These are phyloP conservation scores for Huntiella abstrusa DNA, from an alignment of 2,329 filamentous ascomycete species.

Conservation along the genomic window DNA sequence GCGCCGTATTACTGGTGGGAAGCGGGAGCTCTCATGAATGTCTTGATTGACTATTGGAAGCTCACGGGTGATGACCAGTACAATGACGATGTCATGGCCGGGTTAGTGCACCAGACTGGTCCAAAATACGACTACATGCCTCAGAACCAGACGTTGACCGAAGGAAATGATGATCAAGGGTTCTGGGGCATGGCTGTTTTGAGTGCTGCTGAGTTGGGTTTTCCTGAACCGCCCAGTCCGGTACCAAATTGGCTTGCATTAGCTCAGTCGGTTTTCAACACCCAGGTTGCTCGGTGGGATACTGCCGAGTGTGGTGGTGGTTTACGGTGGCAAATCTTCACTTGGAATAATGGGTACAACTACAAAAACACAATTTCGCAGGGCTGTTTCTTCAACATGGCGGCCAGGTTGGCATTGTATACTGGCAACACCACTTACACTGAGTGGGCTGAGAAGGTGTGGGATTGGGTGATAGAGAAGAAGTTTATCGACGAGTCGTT, in stretches of 20 bases:
- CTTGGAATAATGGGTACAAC: conserved; percentile 62
- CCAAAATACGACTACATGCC: conserved; percentile 62
- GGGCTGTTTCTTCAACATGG: conserved; percentile 42
- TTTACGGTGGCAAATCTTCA: conserved; percentile 68
- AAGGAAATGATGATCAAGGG: conserved; percentile 59
- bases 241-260: conserved; percentile 51
- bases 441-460: conserved; percentile 57
- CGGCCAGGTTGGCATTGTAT: conserved; percentile 52
- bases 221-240: conserved; percentile 36
- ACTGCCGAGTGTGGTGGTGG: conserved; percentile 50
- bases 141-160: conserved; percentile 45
- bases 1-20: conserved; percentile 37
- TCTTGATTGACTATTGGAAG: conserved; percentile 69
- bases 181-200: conserved; percentile 57
- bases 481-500: conserved; percentile 41
- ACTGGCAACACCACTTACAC: conserved; percentile 61
- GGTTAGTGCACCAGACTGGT: conserved; percentile 56
- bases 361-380: conserved; percentile 55
- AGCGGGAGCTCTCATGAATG: conserved; percentile 50
- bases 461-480: conserved; percentile 44
- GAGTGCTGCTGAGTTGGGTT: conserved; percentile 50
- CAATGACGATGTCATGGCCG: conserved; percentile 48
- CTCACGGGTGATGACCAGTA: conserved; percentile 58
- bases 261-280: conserved; percentile 66
- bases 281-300: conserved; percentile 58